Evolutionary conservation across 345 rosid genomes (phyloP).

Genomic region (Eucalyptus curtisii): DNA sequence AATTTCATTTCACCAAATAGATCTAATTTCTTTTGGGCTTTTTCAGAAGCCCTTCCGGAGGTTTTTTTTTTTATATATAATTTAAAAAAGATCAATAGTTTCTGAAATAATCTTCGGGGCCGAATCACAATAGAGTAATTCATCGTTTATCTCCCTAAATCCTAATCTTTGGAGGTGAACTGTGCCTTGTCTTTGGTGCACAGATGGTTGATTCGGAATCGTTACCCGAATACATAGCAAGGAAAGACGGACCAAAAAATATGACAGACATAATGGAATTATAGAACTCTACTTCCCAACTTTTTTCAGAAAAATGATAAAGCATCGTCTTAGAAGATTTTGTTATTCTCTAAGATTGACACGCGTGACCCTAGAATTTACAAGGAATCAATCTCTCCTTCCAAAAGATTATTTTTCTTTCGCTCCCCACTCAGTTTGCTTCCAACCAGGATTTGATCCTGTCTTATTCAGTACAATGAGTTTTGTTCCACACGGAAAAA

Average conservation of each 20-base stretch:
- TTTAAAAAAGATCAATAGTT: background rate
- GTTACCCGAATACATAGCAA: background rate
- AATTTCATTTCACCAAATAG: background rate
- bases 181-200: background rate
- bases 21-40: background rate
- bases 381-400: background rate
- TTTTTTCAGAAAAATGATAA: background rate
- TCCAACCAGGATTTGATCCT: background rate
- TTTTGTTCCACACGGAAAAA: background rate
- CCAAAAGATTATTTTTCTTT: background rate
- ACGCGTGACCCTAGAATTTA: background rate
- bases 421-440: background rate
- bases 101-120: background rate
- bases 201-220: too few species aligned
- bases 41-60: background rate
- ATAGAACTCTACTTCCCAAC: background rate
- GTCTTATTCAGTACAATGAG: background rate
- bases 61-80: background rate
- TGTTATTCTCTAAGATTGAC: background rate
- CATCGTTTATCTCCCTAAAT: background rate
- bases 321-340: background rate
- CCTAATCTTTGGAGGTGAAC: background rate
- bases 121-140: background rate
- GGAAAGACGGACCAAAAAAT: background rate
- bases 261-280: background rate